These are phyloP conservation scores for Cyclostephanos tholiformis DNA, from an alignment of 108 stramenopile species.

Conservation along the genomic window DNA sequence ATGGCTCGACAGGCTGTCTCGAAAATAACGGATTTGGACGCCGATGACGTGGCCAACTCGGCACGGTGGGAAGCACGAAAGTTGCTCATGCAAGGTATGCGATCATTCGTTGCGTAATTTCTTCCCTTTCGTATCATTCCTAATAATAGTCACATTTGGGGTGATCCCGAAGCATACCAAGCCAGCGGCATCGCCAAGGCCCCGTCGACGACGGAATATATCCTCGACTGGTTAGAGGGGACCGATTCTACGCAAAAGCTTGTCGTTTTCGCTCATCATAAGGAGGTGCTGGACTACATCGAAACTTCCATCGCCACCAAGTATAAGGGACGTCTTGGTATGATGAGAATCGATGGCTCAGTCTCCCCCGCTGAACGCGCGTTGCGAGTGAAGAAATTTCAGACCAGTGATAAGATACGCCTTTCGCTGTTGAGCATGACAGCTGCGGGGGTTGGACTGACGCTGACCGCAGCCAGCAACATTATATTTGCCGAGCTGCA, in stretches of 20 bases:
- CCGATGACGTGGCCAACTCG: conserved; percentile 52
- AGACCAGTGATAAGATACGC: conserved; percentile 64
- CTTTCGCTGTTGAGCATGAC: conserved; percentile 89
- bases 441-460: conserved; percentile 91
- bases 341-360: conserved; percentile 89
- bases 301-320: conserved; percentile 57
- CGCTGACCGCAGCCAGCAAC: conserved; percentile 84
- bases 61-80: conserved; percentile 62
- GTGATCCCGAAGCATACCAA: conserved; percentile 58
- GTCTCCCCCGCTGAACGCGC: conserved; percentile 79
- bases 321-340: conserved; percentile 57
- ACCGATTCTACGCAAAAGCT: conserved; percentile 69
- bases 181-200: conserved; percentile 83
- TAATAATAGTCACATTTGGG: background rate
- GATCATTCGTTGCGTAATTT: background rate
- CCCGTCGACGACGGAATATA: conserved; percentile 65
- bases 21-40: conserved; percentile 44
- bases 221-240: conserved; percentile 74
- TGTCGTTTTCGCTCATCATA: conserved; percentile 92
- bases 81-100: conserved; percentile 67
- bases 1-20: conserved; percentile 46
- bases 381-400: conserved; percentile 78
- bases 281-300: conserved; percentile 77
- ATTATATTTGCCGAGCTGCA: conserved; percentile 85
- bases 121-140: background rate